Percentiles rank a stretch among this genome's conserved stretches.
These are phyloP conservation scores for Ascomycota sp. DNA, from an alignment of 2,329 filamentous ascomycete species.

Conservation along the genomic window DNA sequence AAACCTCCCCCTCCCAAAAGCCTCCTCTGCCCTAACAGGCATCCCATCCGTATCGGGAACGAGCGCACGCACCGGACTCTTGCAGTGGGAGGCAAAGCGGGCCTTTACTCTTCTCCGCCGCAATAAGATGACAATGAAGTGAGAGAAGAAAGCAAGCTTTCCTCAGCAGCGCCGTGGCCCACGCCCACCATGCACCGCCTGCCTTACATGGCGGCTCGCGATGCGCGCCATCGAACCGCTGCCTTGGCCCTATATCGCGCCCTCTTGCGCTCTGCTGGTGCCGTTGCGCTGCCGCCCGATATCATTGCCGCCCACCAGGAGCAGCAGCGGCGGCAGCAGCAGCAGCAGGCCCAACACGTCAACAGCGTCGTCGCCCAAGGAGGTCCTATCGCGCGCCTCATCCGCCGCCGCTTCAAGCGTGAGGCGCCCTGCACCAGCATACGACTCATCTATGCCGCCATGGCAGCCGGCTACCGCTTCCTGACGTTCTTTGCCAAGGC, in stretches of 20 bases:
- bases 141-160: background rate
- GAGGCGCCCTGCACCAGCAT: conserved; percentile 37
- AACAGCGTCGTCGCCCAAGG: conserved; percentile 14
- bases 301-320: background rate
- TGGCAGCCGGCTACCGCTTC: conserved; percentile 48
- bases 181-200: conserved; percentile 8
- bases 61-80: too few relatives aligned
- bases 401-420: conserved; percentile 40
- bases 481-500: conserved; percentile 20
- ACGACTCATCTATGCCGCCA: conserved; percentile 37
- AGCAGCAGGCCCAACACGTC: background rate
- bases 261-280: conserved; percentile 37
- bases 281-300: conserved; percentile 25
- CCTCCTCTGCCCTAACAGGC: too few relatives aligned
- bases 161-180: too few relatives aligned
- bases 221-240: conserved; percentile 31
- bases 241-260: conserved; percentile 53
- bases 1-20: too few relatives aligned
- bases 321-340: too few relatives aligned
- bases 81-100: too few relatives aligned
- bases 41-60: too few relatives aligned
- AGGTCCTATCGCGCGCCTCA: conserved; percentile 19
- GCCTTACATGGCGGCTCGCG: conserved; percentile 24
- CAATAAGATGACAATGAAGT: background rate
- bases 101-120: too few relatives aligned